These are phyloP conservation scores for Zygotorulaspora florentina DNA, from an alignment of 805 yeast species.

Conservation along the genomic window DNA sequence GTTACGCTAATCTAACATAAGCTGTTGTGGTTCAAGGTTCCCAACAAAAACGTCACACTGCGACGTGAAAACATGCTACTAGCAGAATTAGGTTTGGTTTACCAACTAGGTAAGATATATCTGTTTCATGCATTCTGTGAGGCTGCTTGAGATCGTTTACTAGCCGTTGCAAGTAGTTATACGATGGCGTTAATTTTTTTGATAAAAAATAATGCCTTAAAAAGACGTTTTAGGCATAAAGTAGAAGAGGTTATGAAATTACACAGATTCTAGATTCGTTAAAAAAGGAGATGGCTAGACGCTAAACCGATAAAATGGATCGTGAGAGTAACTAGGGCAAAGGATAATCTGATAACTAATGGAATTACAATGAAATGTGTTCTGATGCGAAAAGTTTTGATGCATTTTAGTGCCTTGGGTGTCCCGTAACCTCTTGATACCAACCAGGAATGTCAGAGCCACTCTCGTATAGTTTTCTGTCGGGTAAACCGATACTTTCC, in stretches of 20 bases:
- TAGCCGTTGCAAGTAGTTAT: neutral
- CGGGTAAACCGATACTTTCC: conserved; percentile 58
- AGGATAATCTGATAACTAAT: neutral
- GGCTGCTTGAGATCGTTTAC: conserved; percentile 3
- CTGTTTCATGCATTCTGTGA: conserved; percentile 8
- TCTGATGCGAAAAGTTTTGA: neutral
- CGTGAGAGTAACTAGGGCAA: neutral
- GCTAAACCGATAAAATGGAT: neutral
- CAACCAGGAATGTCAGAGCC: conserved; percentile 93
- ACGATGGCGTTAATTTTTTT: conserved; percentile 5
- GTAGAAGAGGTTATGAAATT: neutral
- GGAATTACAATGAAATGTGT: neutral
- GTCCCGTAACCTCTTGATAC: conserved; percentile 59
- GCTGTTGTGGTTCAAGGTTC: too few relatives aligned
- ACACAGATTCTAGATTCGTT: neutral
- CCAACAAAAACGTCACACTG: neutral
- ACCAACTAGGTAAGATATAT: neutral
- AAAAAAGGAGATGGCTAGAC: neutral
- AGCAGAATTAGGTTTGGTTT: too few relatives aligned
- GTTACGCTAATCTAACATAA: too few relatives aligned
- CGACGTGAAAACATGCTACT: neutral
- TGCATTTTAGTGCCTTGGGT: conserved; percentile 34
- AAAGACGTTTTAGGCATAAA: neutral
- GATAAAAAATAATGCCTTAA: neutral
- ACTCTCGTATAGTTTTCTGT: conserved; percentile 69